A percentile compares a stretch with the other conserved stretches of the same genome.
phyloP scores from a whole-genome alignment of 1,284 basidiomycete species.

The Heterobasidion irregulare region DNA sequence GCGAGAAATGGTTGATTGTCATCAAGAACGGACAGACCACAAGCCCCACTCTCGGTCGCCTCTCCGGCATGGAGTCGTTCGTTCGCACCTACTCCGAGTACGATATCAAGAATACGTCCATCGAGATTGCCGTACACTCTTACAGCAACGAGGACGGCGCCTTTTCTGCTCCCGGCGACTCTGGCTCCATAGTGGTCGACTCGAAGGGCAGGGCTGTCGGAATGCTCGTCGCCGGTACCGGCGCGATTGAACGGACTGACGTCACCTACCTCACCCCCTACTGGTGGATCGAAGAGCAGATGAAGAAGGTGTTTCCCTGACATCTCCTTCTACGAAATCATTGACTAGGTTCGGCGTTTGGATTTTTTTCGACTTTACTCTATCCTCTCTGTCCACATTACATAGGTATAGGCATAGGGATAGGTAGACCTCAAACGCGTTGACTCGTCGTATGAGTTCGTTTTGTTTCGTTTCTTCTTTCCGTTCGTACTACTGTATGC shows the following conservation, averaged over 20 bases:
- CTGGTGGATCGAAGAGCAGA: constrained; percentile 9
- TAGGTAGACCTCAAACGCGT: no score
- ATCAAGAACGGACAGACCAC: constrained; percentile 21
- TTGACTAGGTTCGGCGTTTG: background rate
- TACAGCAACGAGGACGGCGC: constrained; percentile 10
- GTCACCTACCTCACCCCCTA: constrained; percentile 12
- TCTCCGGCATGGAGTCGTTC: constrained; percentile 13
- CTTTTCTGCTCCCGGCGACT: constrained; percentile 17
- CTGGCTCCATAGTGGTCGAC: constrained; percentile 15
- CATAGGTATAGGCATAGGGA: no score
- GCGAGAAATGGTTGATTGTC: constrained; percentile 15
- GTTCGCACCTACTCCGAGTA: constrained; percentile 8
- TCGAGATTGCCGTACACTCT: constrained; percentile 11
- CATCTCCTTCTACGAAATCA: constrained; percentile 6
- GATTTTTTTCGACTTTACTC: no score
- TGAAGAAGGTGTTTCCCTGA: constrained; percentile 10
- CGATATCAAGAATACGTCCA: constrained; percentile 6
- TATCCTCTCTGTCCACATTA: no score
- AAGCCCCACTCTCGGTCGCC: constrained; percentile 20
- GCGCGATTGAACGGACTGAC: constrained; percentile 5
- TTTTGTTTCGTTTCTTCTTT: no score
- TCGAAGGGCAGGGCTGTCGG: constrained; percentile 8
- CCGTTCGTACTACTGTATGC: no score
- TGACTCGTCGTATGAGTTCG: no score
- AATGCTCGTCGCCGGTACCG: constrained; percentile 14